A percentile compares a stretch with the other conserved stretches of the same genome.
phyloP scores from a whole-genome alignment of 179 eudicot genomes.

The Pouteria campechiana region DNA sequence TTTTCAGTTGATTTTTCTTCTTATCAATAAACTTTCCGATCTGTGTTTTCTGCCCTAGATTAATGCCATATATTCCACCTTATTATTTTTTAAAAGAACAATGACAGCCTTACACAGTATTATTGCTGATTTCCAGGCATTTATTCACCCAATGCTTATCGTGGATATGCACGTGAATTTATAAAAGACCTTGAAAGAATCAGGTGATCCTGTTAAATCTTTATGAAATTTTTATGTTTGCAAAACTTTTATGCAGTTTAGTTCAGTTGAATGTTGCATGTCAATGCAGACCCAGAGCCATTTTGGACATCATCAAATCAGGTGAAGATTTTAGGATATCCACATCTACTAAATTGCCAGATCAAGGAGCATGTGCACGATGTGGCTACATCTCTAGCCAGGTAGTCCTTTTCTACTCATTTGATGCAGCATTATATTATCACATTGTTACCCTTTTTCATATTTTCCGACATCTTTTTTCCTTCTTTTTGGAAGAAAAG shows the following conservation, averaged over 20 bases:
- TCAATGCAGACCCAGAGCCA: constrained; percentile 73
- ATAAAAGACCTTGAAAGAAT: constrained; percentile 93
- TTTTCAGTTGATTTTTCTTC: not conserved
- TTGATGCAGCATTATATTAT: not conserved
- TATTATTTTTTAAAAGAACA: too few species aligned
- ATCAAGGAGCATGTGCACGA: constrained; percentile 90
- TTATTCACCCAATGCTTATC: constrained; percentile 97
- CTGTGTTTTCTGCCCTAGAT: too few species aligned
- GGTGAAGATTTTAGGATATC: constrained; percentile 93
- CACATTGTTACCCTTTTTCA: too few species aligned
- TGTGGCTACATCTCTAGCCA: constrained; percentile 98
- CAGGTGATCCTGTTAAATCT: constrained; percentile 27
- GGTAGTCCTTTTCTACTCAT: constrained; percentile 22
- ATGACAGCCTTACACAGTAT: too few species aligned
- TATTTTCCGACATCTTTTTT: too few species aligned
- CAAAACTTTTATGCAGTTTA: not conserved
- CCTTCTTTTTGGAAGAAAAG: too few species aligned
- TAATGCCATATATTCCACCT: too few species aligned
- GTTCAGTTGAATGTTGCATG: constrained; percentile 1
- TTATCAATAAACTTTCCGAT: too few species aligned
- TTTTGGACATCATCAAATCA: constrained; percentile 91
- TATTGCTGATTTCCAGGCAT: constrained; percentile 88
- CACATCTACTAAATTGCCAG: constrained; percentile 90
- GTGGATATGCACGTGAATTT: constrained; percentile 98
- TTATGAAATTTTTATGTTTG: not conserved